Evolutionary conservation across 108 stramenopile species (phyloP), one percentile per base, ranked within the genome.

Genomic region (Discostella pseudostelligera): DNA sequence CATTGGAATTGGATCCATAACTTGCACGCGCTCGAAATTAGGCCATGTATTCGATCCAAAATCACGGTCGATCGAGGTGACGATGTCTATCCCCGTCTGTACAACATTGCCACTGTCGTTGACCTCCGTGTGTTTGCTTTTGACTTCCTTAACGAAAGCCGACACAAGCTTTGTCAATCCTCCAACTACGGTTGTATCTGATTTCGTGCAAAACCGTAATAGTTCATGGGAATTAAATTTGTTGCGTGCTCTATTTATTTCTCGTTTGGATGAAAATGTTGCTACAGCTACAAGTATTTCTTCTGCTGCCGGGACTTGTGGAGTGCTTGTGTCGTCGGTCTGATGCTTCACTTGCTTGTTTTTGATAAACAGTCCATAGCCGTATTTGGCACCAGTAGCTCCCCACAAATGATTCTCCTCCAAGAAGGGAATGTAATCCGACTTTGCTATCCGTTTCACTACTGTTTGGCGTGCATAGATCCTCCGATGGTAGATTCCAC

Each of bases 1-100:
- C 85, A 87, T 82, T 1, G 71, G 73, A 13, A 83, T 39, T 0
- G 85, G 83, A 32, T 83, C 77, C 84, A 87, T 74, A 0, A 60
- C 53, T 4, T 69, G 65, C 37, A 85, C 76, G n/a, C 58, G 49
- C 9, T 79, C 28, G 76, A 89, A 89, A 43, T 82, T 47, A 70
- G 82, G 83, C 51, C 84, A 81, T 3, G 69, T 51, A 35, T 67
- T 81, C 36, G 51, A 46, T 14, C 85, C 85, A 75, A 86, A 89
- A 63, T 89, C 88, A n/a, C 88, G 74, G 77, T 89, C 88, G 25
- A 89, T 62, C 21, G 80, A 73, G 6, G 88, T 89, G 21, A 89
- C 83, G 22, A 89, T 72, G 53, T 89, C 88, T 19, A 74, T 35
- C 26, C 57, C 72, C 12, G 20, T 49, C 9, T 11, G 16, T 17